These are phyloP conservation scores for Pezicula rhizophila DNA, from an alignment of 2,329 filamentous ascomycete species.

Conservation along the genomic window DNA sequence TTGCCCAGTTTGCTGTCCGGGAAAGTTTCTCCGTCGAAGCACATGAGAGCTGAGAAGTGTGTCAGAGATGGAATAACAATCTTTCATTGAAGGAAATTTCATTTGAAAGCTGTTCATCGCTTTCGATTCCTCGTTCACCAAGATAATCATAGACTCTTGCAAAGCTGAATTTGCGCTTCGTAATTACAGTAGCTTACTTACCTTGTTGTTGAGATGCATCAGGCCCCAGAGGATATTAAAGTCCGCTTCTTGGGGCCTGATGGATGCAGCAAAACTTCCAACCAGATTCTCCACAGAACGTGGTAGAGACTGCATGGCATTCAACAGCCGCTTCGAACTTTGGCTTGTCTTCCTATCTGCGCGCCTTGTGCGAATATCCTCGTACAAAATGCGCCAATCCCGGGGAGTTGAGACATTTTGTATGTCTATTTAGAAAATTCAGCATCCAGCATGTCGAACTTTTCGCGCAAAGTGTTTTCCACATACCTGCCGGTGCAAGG, in stretches of 20 bases:
- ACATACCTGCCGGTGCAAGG: conserved; percentile 8
- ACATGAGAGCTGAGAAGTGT: conserved; percentile 7
- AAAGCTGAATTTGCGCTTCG: background rate
- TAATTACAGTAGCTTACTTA: background rate
- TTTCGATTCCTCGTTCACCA: too few species aligned
- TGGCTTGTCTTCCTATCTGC: conserved; percentile 3
- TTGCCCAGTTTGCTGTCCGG: conserved; percentile 4
- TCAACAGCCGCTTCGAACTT: conserved; percentile 5
- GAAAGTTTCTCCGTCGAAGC: conserved; percentile 6
- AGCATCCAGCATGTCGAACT: background rate
- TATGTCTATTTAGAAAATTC: background rate
- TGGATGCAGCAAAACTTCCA: conserved; percentile 1
- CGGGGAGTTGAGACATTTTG: background rate
- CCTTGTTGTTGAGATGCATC: conserved; percentile 13
- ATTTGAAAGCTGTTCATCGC: too few species aligned
- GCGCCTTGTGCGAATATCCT: conserved; percentile 5
- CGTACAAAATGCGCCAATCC: conserved; percentile 12
- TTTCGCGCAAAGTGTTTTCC: background rate
- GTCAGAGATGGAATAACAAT: background rate
- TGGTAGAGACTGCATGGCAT: conserved; percentile 8
- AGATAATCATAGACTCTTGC: too few species aligned
- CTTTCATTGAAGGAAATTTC: background rate
- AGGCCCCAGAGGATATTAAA: conserved; percentile 13
- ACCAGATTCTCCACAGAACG: conserved; percentile 7
- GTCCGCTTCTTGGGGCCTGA: conserved; percentile 5